Percentiles rank a stretch among this genome's conserved stretches.
Evolutionary conservation across 441 rosid species (phyloP).

Genomic region (Arabidopsis hybrid): DNA sequence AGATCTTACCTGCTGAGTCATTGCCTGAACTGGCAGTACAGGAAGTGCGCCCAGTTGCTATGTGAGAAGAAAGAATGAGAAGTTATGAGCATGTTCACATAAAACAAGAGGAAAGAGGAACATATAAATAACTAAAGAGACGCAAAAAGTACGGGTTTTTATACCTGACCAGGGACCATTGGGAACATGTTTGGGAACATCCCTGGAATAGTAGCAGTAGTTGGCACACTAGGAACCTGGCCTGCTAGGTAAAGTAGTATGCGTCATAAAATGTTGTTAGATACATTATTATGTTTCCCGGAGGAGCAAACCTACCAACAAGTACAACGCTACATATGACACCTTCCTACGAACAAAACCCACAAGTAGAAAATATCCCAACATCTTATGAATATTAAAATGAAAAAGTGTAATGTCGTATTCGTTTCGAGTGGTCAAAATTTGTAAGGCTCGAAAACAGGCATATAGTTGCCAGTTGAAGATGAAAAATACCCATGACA

Average conservation of each 20-base stretch:
- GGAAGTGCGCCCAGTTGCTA: conserved; percentile 85
- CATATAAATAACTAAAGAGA: not conserved
- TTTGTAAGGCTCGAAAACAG: conserved; percentile 80
- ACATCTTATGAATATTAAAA: conserved; percentile 43
- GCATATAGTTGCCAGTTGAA: conserved; percentile 82
- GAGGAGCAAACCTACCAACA: conserved; percentile 19
- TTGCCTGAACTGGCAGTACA: conserved; percentile 92
- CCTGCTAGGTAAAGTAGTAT: conserved; percentile 55
- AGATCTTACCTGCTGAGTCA: conserved; percentile 94
- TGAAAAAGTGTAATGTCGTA: conserved; percentile 42
- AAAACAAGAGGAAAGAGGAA: conserved; percentile 6
- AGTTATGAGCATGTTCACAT: conserved; percentile 21
- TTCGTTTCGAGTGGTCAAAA: conserved; percentile 54
- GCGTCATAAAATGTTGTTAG: conserved; percentile 27
- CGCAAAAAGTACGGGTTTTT: not conserved
- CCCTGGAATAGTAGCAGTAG: conserved; percentile 67
- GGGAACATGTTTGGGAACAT: conserved; percentile 86
- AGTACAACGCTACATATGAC: conserved; percentile 43
- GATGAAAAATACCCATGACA: conserved; percentile 92
- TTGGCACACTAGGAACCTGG: conserved; percentile 66
- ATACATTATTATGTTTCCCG: not conserved
- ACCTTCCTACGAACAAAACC: conserved; percentile 53
- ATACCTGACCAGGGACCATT: conserved; percentile 76
- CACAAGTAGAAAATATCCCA: conserved; percentile 43
- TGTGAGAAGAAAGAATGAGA: conserved; percentile 37